Evolutionary conservation across 345 rosid genomes (phyloP), one percentile per base, ranked within the genome.

Genomic region (Erodium maritimum): DNA sequence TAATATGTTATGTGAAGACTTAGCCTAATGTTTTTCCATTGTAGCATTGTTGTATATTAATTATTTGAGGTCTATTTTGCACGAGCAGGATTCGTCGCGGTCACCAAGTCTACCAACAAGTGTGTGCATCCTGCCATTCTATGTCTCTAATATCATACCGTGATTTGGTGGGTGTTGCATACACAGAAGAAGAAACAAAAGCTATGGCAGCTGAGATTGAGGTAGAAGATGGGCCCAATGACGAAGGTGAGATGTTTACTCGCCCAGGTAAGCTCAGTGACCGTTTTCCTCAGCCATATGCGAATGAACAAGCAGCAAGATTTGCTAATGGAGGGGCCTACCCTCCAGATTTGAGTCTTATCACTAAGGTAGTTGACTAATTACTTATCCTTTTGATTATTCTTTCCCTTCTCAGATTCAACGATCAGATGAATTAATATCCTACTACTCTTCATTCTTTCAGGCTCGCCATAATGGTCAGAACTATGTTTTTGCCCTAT

Each of bases 241-340:
- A 94, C 71, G 99, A 94, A 87, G 96, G 97, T 64, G 97, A 90
- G 82, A 87, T 82, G 99, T 94, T 83, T 70, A 79, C 90, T 5
- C 96, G 99, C 65, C 96, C 99, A 62, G 97, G 99, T 65, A 90
- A 90, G 75, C 96, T 94, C 69, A 87, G 97, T 59, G 99, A 90
- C 77, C 97, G 95, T 33, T 76, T 90, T 59, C 96, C 99, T 64
- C 76, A 82, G 75, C 97, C 99, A 51, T 94, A 94, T 69, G 16
- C 88, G 0, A 94, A 94, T 67, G 99, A 94, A 70, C 70, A 73
- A 71, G 99, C 99, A 13, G 99, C 99, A 65, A 87, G 96, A 79
- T 94, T 90, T 79, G 99, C 99, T 37, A 94, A 94, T 82, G 99
- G 99, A 69, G 99, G 99, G 69, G 99, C 99, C 4, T 90, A 94